Conservation (phyloP, 306 rosid genomes). For the Canavalia ensiformis region DNA sequence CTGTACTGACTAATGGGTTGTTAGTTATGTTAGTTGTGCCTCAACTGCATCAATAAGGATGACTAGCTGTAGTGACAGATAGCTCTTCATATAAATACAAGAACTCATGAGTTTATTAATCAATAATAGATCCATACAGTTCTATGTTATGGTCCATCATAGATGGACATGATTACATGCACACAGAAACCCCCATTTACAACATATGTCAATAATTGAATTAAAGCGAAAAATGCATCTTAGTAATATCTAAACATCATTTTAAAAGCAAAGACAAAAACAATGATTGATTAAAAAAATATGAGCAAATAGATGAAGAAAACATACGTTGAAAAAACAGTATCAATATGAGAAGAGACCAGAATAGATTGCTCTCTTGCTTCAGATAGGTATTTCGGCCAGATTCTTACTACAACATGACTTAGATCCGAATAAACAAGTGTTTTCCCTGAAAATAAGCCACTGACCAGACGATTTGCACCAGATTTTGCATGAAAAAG, state of each 20-base stretch:
- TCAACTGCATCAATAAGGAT: background rate
- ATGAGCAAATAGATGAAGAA: slow-evolving; percentile 49
- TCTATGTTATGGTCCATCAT: slow-evolving; percentile 3
- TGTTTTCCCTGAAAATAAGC: slow-evolving; percentile 82
- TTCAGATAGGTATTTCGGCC: slow-evolving; percentile 78
- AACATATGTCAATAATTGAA: background rate
- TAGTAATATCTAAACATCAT: background rate
- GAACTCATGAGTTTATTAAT: background rate
- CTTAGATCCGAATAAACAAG: slow-evolving; percentile 84
- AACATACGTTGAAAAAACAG: slow-evolving; percentile 92
- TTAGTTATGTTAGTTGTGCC: background rate
- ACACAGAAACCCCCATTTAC: background rate
- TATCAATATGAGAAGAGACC: slow-evolving; percentile 95
- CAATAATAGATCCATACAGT: background rate
- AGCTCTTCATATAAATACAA: background rate
- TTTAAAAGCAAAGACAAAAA: slow-evolving; percentile 21
- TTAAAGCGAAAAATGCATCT: background rate
- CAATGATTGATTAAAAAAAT: slow-evolving; percentile 29
- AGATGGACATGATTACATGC: slow-evolving; percentile 8
- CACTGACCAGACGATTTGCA: slow-evolving; percentile 69
- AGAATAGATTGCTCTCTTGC: slow-evolving; percentile 83
- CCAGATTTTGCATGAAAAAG: slow-evolving; percentile 76
- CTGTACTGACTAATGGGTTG: background rate
- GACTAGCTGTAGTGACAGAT: background rate
- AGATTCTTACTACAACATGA: slow-evolving; percentile 75